Evolutionary conservation across 2,329 filamentous ascomycete genomes (phyloP).

Genomic region (Coniochaeta hoffmannii): DNA sequence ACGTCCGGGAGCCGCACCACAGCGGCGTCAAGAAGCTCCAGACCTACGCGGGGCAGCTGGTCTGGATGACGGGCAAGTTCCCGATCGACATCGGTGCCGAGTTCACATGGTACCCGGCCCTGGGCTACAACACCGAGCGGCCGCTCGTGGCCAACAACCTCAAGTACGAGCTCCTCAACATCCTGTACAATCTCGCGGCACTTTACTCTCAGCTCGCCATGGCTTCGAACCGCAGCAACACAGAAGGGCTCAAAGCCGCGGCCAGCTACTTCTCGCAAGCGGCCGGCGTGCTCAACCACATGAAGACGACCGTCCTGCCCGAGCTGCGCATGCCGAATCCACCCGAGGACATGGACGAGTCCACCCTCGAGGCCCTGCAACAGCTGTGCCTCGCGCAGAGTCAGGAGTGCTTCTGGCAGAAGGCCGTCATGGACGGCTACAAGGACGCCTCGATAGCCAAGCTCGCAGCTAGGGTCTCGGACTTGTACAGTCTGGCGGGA

Average conservation of each 20-base stretch:
- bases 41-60: constrained; percentile 83
- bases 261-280: constrained; percentile 86
- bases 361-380: constrained; percentile 76
- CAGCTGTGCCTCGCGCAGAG: constrained; percentile 84
- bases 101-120: constrained; percentile 90
- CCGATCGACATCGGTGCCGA: constrained; percentile 94
- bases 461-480: constrained; percentile 80
- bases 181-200: constrained; percentile 87
- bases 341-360: constrained; percentile 90
- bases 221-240: constrained; percentile 66
- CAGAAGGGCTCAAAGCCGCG: constrained; percentile 79
- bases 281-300: constrained; percentile 74
- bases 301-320: constrained; percentile 69
- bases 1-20: constrained; percentile 78
- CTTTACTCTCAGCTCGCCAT: constrained; percentile 90
- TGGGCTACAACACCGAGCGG: constrained; percentile 80
- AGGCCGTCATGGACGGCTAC: constrained; percentile 87
- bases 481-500: constrained; percentile 77
- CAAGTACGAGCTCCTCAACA: constrained; percentile 80
- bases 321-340: constrained; percentile 75
- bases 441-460: constrained; percentile 91
- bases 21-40: constrained; percentile 86
- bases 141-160: constrained; percentile 61
- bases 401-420: constrained; percentile 98
- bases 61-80: constrained; percentile 92